Percentiles rank a stretch among this genome's conserved stretches.
Conservation (phyloP, 2,329 filamentous ascomycete genomes). For the Berkeleyomyces rouxiae region DNA sequence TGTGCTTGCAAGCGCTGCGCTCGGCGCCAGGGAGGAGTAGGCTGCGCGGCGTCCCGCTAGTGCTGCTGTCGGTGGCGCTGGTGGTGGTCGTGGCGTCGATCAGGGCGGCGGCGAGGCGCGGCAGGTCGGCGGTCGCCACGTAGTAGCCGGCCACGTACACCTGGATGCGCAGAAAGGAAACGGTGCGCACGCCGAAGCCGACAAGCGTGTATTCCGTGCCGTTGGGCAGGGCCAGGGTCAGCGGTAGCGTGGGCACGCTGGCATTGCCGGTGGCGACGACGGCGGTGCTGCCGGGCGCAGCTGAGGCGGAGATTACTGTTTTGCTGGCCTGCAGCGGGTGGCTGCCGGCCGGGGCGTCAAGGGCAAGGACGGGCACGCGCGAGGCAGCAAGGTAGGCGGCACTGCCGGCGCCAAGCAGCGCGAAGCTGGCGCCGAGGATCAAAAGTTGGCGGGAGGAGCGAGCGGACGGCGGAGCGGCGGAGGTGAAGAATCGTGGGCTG, state of each 20-base stretch:
- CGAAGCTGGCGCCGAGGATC: not conserved
- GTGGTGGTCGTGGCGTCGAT: slow-evolving; percentile 58
- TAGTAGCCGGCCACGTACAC: slow-evolving; percentile 94
- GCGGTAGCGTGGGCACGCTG: slow-evolving; percentile 65
- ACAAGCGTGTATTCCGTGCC: slow-evolving; percentile 68
- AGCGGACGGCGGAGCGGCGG: not conserved
- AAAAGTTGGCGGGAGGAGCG: not conserved
- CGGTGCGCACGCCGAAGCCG: slow-evolving; percentile 72
- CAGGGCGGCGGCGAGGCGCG: slow-evolving; percentile 60
- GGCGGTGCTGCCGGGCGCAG: not conserved
- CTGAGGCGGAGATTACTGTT: slow-evolving; percentile 3
- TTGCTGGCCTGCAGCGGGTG: slow-evolving; percentile 7
- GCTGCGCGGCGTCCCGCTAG: not conserved
- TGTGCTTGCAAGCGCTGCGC: slow-evolving; percentile 54
- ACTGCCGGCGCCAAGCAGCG: not conserved
- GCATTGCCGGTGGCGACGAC: slow-evolving; percentile 51
- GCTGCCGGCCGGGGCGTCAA: slow-evolving; percentile 10
- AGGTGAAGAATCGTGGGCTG: slow-evolving; percentile 8
- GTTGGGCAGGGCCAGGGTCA: slow-evolving; percentile 42
- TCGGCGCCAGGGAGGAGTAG: slow-evolving; percentile 53
- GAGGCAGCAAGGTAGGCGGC: not conserved
- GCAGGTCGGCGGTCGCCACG: slow-evolving; percentile 67
- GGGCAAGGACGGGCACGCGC: not conserved
- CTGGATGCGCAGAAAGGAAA: slow-evolving; percentile 77
- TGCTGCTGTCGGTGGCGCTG: slow-evolving; percentile 44